Conservation (phyloP, 2,329 filamentous ascomycete species). For the Ustilaginoidea virens region DNA sequence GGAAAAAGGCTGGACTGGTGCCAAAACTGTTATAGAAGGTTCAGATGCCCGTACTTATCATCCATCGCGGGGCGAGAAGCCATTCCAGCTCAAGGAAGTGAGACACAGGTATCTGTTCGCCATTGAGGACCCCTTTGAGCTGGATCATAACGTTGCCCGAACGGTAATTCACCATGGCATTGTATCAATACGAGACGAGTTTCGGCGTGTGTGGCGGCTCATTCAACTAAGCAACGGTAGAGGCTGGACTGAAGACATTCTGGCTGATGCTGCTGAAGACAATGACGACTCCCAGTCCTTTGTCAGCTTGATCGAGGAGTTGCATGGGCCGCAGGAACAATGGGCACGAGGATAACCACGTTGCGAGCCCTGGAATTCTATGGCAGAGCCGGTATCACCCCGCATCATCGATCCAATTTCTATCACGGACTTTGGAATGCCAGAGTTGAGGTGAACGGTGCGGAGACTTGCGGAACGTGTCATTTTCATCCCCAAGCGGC, state of each 20-base stretch:
- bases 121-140: slow-evolving; percentile 84
- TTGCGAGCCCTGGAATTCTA: not conserved
- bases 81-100: slow-evolving; percentile 46
- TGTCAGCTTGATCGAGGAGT: slow-evolving; percentile 15
- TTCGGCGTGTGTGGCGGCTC: slow-evolving; percentile 63
- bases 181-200: slow-evolving; percentile 69
- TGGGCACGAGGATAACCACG: slow-evolving; percentile 1
- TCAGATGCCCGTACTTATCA: slow-evolving; percentile 16
- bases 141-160: slow-evolving; percentile 73
- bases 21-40: slow-evolving; percentile 50
- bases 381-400: not conserved
- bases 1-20: slow-evolving; percentile 75
- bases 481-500: too few relatives aligned
- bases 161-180: slow-evolving; percentile 77
- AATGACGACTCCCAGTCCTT: slow-evolving; percentile 12
- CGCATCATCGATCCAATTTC: not conserved
- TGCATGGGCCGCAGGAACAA: slow-evolving; percentile 14
- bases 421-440: not conserved
- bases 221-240: slow-evolving; percentile 37
- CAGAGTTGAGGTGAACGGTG: too few relatives aligned
- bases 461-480: too few relatives aligned
- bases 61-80: slow-evolving; percentile 11
- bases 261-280: slow-evolving; percentile 30
- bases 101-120: slow-evolving; percentile 72
- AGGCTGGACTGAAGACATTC: slow-evolving; percentile 29